Base-by-base conservation (phyloP, 768 basidiomycete species). In the Clitopilus hobsonii region DNA sequence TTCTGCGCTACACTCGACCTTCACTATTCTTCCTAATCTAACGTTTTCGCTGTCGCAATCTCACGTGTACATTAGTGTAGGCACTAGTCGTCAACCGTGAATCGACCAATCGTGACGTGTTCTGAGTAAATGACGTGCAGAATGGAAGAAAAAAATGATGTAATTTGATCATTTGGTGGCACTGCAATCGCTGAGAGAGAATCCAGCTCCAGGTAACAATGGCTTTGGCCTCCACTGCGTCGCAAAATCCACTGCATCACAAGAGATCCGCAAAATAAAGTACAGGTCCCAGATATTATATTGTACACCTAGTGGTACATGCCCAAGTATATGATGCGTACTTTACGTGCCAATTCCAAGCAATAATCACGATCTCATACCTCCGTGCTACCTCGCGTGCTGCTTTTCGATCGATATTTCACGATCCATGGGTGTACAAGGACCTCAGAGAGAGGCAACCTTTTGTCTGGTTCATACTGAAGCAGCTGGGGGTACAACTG, bases 381-480 rank as follows among this genome's bases (percentile, higher is more conserved):
- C 26, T 58, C 58, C 0, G 57, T 59, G 38, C 66, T 68, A 5
- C 63, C 64, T 53, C 71, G 58, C 24, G 59, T 50, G 23, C 38
- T 56, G 16, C 72, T 74, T 62, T 82, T 85, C 5, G 82, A 78
- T 28, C 85, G 74, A 58, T 88, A 78, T 63, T 78, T 87, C 23
- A 85, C 71, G 48, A 98, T 88, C 93, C 95, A 98, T 8, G 93
- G 92, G 64, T 96, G 94, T 3, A 74, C 74, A 24, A 85, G 74
- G 26, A 93, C 94, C 14, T 93, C 85, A 0, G 72, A 67, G 23
- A 97, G 77, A 0, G 93, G 74, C 14, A 98, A 60, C 5, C 95
- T 84, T 54, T 86, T 80, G 60, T 85, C 79, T 0, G 94, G 90
- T 22, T 91, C 85, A 58, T 91, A 85, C 67, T 83, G 86, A 13